Evolutionary conservation across 2,329 filamentous ascomycete species (phyloP).

Genomic region (Microthyrium microscopicum): DNA sequence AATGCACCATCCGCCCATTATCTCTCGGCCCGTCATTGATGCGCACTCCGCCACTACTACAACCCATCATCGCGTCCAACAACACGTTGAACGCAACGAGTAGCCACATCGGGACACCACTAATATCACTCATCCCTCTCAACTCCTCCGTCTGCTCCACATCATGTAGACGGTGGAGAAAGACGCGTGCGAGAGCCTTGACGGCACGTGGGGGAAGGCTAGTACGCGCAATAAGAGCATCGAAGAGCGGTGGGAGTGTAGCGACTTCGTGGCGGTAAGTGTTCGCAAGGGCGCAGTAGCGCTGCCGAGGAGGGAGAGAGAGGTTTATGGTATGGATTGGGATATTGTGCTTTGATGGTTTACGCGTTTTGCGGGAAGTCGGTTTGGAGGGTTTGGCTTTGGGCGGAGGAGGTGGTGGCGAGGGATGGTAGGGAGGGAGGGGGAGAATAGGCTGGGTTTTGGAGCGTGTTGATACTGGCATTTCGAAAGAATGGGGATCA

Average conservation of each 20-base stretch:
- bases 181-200: slow-evolving; percentile 24
- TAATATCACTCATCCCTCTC: slow-evolving; percentile 35
- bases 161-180: slow-evolving; percentile 34
- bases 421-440: too few species aligned
- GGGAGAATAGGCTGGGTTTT: too few species aligned
- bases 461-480: too few species aligned
- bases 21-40: slow-evolving; percentile 13
- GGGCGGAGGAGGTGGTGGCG: too few species aligned
- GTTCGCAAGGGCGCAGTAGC: slow-evolving; percentile 33
- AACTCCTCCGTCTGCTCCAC: slow-evolving; percentile 44
- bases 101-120: slow-evolving; percentile 39
- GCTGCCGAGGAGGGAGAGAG: slow-evolving; percentile 32
- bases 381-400: too few species aligned
- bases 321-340: slow-evolving; percentile 36
- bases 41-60: slow-evolving; percentile 39
- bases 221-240: slow-evolving; percentile 21
- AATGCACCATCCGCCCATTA: slow-evolving; percentile 32
- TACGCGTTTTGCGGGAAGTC: too few species aligned
- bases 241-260: slow-evolving; percentile 32
- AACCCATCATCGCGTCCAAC: slow-evolving; percentile 47
- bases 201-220: slow-evolving; percentile 9
- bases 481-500: too few species aligned
- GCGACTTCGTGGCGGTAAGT: slow-evolving; percentile 28
- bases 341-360: too few species aligned
- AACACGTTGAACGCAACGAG: slow-evolving; percentile 46